These are phyloP conservation scores for Geranium brycei DNA, from an alignment of 345 rosid species.

Conservation along the genomic window DNA sequence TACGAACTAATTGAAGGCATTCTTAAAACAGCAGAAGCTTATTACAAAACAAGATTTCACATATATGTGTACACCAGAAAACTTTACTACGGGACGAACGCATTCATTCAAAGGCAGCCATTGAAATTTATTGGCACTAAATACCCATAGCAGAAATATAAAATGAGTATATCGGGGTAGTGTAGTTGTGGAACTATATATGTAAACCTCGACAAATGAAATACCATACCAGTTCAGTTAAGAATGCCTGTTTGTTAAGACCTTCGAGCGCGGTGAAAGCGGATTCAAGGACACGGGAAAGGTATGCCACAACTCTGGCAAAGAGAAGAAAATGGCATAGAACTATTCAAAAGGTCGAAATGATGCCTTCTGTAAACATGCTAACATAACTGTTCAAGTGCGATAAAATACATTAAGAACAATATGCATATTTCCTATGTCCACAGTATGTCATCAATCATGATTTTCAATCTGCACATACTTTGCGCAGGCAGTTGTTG, in stretches of 20 bases:
- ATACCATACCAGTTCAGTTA: conserved; percentile 71
- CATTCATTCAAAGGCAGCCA: no score
- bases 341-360: not conserved
- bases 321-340: conserved; percentile 11
- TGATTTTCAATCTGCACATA: conserved; percentile 16
- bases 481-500: conserved; percentile 96
- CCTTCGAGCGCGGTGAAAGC: conserved; percentile 95
- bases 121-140: not conserved
- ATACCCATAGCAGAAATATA: not conserved
- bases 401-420: not conserved
- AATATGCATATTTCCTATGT: not conserved
- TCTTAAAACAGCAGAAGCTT: no score
- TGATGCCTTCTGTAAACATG: not conserved
- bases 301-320: conserved; percentile 83
- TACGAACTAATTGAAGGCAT: no score
- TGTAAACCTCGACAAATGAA: conserved; percentile 3
- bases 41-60: no score
- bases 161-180: not conserved
- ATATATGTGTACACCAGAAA: no score
- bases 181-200: not conserved
- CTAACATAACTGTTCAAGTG: not conserved
- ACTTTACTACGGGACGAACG: no score
- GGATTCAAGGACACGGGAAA: conserved; percentile 89
- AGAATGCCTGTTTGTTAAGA: conserved; percentile 95
- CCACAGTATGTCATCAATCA: not conserved